Conservation (phyloP, 129 eudicot genomes). For the Cynara cardunculus region DNA sequence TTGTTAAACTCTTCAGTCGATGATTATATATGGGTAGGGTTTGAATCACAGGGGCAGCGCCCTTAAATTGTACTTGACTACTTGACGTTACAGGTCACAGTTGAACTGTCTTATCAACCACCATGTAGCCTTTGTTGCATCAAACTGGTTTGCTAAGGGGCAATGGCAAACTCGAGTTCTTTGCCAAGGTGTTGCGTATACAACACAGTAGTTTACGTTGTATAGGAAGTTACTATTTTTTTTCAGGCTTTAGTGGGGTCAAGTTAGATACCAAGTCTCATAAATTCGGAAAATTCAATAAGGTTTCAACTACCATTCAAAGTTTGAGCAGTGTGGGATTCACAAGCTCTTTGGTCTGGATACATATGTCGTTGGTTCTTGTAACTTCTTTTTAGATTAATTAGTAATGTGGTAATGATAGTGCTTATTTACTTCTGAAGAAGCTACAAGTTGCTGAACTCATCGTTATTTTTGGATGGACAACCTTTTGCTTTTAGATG, state of each 20-base stretch:
- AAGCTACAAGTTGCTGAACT: not conserved
- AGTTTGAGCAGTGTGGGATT: conserved; percentile 6
- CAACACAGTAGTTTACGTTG: conserved; percentile 1
- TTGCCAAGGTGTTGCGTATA: not conserved
- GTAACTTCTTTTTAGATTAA: not conserved
- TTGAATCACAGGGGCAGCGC: not conserved
- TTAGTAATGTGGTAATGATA: not conserved
- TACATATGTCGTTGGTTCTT: not conserved
- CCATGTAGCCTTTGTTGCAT: not conserved
- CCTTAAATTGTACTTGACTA: not conserved
- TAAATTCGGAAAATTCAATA: not conserved
- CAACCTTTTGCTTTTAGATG: not conserved
- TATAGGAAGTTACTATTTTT: not conserved
- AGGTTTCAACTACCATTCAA: not conserved
- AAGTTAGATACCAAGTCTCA: not conserved
- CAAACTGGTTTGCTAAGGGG: not conserved
- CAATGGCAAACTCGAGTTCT: not conserved
- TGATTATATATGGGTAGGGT: too few relatives aligned
- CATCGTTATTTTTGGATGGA: not conserved
- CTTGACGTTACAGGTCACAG: not conserved
- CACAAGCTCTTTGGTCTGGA: not conserved
- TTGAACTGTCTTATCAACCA: not conserved
- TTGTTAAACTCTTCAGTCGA: too few relatives aligned
- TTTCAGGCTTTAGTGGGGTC: not conserved
- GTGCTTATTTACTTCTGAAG: not conserved